These are phyloP conservation scores for Lentinus tigrinus DNA, from an alignment of 768 basidiomycete genomes.

Conservation along the genomic window DNA sequence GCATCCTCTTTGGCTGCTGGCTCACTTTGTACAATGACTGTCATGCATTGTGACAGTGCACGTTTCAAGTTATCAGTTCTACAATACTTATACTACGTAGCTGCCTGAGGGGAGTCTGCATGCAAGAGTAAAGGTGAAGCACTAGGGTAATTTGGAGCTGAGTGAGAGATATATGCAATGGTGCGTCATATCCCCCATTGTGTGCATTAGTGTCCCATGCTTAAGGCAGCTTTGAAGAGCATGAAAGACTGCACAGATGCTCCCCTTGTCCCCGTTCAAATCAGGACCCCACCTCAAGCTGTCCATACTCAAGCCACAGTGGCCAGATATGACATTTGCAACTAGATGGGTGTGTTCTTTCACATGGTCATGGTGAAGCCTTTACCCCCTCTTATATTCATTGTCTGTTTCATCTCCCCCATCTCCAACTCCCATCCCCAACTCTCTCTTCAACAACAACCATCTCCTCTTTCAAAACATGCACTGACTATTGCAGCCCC, in stretches of 20 bases:
- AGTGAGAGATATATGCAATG: conserved; percentile 53
- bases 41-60: neutral
- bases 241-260: conserved; percentile 48
- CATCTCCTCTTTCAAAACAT: no score
- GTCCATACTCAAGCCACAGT: no score
- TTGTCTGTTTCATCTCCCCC: no score
- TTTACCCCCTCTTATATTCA: no score
- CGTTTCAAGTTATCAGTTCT: conserved; percentile 50
- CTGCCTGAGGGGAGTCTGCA: conserved; percentile 63
- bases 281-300: conserved; percentile 60
- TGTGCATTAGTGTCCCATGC: neutral
- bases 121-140: conserved; percentile 59
- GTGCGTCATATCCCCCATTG: conserved; percentile 36
- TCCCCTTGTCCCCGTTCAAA: conserved; percentile 37
- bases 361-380: no score
- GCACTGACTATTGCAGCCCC: no score
- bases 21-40: neutral
- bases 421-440: no score
- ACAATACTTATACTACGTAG: conserved; percentile 61
- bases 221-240: conserved; percentile 39
- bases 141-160: conserved; percentile 50
- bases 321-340: no score
- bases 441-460: no score
- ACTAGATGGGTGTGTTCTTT: no score
- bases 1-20: conserved; percentile 29